Evolutionary conservation across 768 basidiomycete genomes (phyloP).

Genomic region (Baorangia bicolor): DNA sequence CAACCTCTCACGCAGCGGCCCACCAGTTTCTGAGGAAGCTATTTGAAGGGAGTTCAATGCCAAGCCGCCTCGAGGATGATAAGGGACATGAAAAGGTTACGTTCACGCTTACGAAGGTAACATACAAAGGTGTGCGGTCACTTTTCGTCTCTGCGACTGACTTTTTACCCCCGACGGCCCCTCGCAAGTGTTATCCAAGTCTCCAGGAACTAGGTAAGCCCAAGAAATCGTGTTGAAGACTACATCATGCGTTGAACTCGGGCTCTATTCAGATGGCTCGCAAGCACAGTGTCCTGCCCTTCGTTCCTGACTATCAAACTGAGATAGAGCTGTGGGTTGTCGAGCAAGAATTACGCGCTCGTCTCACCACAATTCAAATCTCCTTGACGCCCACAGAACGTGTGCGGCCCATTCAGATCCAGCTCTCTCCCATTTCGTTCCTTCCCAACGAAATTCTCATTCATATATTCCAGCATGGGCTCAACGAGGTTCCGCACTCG

Average conservation of each 20-base stretch:
- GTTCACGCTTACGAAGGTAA: neutral
- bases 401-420: neutral
- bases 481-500: neutral
- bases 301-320: neutral
- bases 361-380: neutral
- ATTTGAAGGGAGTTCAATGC: neutral
- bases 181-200: too few species aligned
- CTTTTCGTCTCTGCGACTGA: neutral
- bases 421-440: conserved; percentile 18
- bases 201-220: neutral
- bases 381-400: neutral
- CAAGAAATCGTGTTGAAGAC: too few species aligned
- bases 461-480: conserved; percentile 10
- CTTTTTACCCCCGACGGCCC: neutral
- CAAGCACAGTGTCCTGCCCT: neutral
- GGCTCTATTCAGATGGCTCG: conserved; percentile 1
- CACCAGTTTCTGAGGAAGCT: conserved; percentile 94
- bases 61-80: conserved; percentile 1
- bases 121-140: neutral
- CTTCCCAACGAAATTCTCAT: conserved; percentile 22
- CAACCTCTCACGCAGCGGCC: conserved; percentile 73
- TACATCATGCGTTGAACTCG: neutral
- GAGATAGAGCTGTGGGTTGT: neutral
- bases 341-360: neutral
- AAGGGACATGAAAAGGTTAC: neutral